Conservation (phyloP, 148 eudicot species). For the Tetragonia tetragonoides region DNA sequence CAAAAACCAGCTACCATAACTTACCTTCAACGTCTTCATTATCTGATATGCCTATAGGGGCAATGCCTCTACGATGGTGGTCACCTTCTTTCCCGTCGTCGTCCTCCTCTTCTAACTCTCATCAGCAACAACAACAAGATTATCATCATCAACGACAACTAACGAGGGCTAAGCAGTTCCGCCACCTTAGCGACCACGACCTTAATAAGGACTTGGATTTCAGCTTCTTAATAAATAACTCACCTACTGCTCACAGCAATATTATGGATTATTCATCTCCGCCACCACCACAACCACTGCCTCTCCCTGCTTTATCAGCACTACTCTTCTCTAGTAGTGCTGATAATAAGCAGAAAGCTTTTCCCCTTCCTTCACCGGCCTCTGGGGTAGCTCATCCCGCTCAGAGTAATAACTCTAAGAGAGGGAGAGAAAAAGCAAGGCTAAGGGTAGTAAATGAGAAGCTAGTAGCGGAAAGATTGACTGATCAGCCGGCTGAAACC, state of each 20-base stretch:
- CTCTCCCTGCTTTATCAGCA: slow-evolving; percentile 47
- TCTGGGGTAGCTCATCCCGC: slow-evolving; percentile 11
- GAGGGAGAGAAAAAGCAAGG: slow-evolving; percentile 25
- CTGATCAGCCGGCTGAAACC: background rate
- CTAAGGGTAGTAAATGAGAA: background rate
- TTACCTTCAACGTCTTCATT: too few species aligned
- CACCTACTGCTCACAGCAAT: background rate
- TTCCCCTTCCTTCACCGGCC: slow-evolving; percentile 52
- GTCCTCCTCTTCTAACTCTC: slow-evolving; percentile 9
- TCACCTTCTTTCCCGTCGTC: slow-evolving; percentile 25
- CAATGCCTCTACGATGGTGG: slow-evolving; percentile 50
- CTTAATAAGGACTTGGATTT: slow-evolving; percentile 19
- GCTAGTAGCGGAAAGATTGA: background rate
- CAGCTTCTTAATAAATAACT: slow-evolving; percentile 5
- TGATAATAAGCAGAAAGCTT: slow-evolving; percentile 20
- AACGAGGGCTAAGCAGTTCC: slow-evolving; percentile 41
- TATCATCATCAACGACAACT: slow-evolving; percentile 26
- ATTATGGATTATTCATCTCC: too few species aligned
- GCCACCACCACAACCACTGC: slow-evolving; percentile 48
- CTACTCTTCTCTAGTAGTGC: slow-evolving; percentile 8
- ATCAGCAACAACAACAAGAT: slow-evolving; percentile 19
- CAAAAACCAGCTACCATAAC: too few species aligned
- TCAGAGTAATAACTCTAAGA: too few species aligned
- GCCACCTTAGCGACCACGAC: slow-evolving; percentile 22
- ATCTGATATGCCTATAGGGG: too few species aligned